Conservation (phyloP, 2,329 filamentous ascomycete species). For the Ophiocordyceps sinensis region DNA sequence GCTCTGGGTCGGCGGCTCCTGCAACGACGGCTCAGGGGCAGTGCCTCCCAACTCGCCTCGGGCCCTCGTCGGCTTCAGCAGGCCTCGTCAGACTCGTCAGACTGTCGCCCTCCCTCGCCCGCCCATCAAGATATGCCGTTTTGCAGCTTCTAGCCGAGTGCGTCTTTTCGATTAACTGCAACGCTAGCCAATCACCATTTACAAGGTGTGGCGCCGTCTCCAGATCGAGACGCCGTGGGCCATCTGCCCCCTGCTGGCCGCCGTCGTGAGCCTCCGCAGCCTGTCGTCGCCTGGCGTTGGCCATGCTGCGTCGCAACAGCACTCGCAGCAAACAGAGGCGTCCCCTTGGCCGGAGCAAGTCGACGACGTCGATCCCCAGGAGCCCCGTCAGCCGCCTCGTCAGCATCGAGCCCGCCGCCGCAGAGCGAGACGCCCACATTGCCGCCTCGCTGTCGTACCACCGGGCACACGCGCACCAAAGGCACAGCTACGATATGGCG, state of each 20-base stretch:
- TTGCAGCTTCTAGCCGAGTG: constrained; percentile 1
- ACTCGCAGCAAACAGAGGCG: constrained; percentile 24
- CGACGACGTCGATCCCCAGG: constrained; percentile 27
- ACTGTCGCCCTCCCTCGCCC: background rate
- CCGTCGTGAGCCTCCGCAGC: no score
- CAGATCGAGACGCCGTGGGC: background rate
- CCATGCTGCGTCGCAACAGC: constrained; percentile 37
- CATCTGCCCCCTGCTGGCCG: background rate
- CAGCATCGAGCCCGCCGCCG: constrained; percentile 31
- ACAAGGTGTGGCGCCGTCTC: background rate
- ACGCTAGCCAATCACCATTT: constrained; percentile 1
- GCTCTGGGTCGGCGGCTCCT: no score
- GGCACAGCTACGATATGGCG: constrained; percentile 10
- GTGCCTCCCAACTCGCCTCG: no score
- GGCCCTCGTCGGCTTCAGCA: no score
- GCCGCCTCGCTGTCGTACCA: constrained; percentile 48
- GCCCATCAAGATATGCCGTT: background rate
- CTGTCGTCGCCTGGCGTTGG: background rate
- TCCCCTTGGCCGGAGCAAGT: constrained; percentile 36
- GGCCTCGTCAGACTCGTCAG: no score
- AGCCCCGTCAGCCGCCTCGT: constrained; percentile 28
- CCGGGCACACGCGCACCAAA: constrained; percentile 32
- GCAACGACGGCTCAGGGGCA: no score
- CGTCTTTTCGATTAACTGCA: constrained; percentile 1
- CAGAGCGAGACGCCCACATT: constrained; percentile 44